Evolutionary conservation across 495 filamentous ascomycete species (phyloP).

Genomic region (Penicillium salamii): DNA sequence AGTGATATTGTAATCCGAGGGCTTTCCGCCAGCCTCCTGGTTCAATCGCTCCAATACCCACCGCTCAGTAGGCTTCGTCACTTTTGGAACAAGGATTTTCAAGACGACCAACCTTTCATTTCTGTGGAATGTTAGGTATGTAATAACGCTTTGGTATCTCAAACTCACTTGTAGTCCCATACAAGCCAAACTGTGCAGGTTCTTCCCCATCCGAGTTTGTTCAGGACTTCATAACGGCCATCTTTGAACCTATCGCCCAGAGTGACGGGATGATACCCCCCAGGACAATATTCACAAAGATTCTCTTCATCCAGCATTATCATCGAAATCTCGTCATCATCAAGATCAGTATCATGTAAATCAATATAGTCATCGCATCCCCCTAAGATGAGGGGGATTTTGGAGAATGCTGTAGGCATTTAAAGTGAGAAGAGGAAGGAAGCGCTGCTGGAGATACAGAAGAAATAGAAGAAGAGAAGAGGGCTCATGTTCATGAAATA

Average conservation of each 20-base stretch:
- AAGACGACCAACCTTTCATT: conserved; percentile 6
- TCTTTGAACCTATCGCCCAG: conserved; percentile 82
- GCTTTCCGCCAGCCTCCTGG: neutral
- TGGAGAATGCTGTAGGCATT: no score
- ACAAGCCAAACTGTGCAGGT: conserved; percentile 82
- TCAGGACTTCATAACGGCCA: conserved; percentile 77
- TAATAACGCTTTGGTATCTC: no score
- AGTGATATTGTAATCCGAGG: neutral
- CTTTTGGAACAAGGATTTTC: conserved; percentile 16
- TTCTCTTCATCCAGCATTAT: neutral
- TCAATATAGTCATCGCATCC: no score
- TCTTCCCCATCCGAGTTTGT: conserved; percentile 84
- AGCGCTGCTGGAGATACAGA: no score
- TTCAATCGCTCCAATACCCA: neutral
- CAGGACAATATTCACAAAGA: conserved; percentile 32
- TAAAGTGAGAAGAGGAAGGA: no score
- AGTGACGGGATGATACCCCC: conserved; percentile 77
- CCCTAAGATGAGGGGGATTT: no score
- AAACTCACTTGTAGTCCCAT: conserved; percentile 16
- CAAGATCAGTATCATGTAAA: no score
- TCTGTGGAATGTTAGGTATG: neutral
- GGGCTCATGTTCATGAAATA: no score
- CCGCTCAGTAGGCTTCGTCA: neutral
- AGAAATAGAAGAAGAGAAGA: no score
- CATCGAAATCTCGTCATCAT: no score